Percentiles rank a stretch among this genome's conserved stretches.
phyloP scores from a whole-genome alignment of 2,329 filamentous ascomycete species.

The Sporothrix protearum region DNA sequence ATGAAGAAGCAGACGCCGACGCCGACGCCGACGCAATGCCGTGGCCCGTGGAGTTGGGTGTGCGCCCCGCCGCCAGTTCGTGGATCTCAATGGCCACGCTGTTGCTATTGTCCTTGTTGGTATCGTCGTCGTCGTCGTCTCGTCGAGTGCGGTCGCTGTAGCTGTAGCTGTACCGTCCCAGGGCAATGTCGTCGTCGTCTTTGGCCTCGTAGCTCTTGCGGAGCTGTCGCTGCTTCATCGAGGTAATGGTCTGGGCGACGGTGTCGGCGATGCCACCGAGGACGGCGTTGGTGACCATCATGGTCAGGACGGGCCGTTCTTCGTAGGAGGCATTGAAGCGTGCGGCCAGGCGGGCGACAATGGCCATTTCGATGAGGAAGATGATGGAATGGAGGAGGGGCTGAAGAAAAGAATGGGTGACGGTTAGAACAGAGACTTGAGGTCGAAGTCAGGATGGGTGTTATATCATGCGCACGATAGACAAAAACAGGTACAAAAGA shows the following conservation, averaged over 20 bases:
- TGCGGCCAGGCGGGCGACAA: slow-evolving; percentile 74
- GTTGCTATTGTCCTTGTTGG: slow-evolving; percentile 53
- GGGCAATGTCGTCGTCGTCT: slow-evolving; percentile 12
- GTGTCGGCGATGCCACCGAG: slow-evolving; percentile 95
- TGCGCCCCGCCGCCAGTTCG: slow-evolving; percentile 56
- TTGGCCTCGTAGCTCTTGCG: slow-evolving; percentile 57
- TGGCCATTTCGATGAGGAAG: slow-evolving; percentile 82
- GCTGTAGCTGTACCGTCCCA: slow-evolving; percentile 31
- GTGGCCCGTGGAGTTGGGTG: background rate
- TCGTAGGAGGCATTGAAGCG: slow-evolving; percentile 95
- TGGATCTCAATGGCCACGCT: slow-evolving; percentile 81
- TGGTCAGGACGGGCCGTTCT: slow-evolving; percentile 88
- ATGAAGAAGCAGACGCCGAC: too few relatives aligned
- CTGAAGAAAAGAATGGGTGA: slow-evolving; percentile 51
- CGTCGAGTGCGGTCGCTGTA: too few relatives aligned
- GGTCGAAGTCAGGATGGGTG: background rate
- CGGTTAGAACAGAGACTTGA: background rate
- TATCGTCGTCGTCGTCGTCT: slow-evolving; percentile 45
- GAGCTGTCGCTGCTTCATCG: slow-evolving; percentile 65
- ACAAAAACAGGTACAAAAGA: background rate
- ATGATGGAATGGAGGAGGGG: slow-evolving; percentile 82
- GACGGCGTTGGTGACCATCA: slow-evolving; percentile 98
- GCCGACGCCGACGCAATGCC: background rate
- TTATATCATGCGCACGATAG: background rate
- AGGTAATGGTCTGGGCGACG: slow-evolving; percentile 87